These are phyloP conservation scores for Pseudevernia furfuracea DNA, from an alignment of 495 filamentous ascomycete genomes.

Conservation along the genomic window DNA sequence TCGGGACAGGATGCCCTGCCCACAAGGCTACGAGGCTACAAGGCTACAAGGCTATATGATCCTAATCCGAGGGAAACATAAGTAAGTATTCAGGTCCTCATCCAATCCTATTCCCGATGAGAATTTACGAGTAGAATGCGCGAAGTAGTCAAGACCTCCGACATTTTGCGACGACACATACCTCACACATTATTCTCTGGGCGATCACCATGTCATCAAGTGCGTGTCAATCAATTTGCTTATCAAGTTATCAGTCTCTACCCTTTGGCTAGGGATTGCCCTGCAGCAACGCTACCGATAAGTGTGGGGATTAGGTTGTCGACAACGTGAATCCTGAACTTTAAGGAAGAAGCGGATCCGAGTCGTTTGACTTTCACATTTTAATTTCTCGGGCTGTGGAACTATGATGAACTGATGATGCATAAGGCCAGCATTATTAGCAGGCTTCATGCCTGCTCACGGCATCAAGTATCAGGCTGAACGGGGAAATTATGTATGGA, in stretches of 20 bases:
- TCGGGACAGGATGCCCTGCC: not conserved
- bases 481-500: not conserved
- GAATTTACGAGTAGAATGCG: not conserved
- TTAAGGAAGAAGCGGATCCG: not conserved
- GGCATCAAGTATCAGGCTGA: not conserved
- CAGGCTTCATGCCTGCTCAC: conserved; percentile 1
- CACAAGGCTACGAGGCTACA: not conserved
- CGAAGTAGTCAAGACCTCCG: not conserved
- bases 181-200: too few relatives aligned
- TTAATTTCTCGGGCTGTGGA: not conserved
- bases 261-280: not conserved
- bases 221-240: not conserved
- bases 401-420: not conserved
- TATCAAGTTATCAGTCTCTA: not conserved
- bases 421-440: not conserved
- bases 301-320: conserved; percentile 15
- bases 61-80: not conserved
- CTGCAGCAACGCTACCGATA: not conserved
- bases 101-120: not conserved
- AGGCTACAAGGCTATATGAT: too few relatives aligned
- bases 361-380: not conserved
- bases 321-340: not conserved
- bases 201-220: conserved; percentile 7
- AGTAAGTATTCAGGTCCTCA: not conserved
- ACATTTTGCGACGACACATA: not conserved